Percentiles rank a stretch among this genome's conserved stretches.
Evolutionary conservation across 2,329 filamentous ascomycete genomes (phyloP).

Genomic region (Trichoderma endophyticum): DNA sequence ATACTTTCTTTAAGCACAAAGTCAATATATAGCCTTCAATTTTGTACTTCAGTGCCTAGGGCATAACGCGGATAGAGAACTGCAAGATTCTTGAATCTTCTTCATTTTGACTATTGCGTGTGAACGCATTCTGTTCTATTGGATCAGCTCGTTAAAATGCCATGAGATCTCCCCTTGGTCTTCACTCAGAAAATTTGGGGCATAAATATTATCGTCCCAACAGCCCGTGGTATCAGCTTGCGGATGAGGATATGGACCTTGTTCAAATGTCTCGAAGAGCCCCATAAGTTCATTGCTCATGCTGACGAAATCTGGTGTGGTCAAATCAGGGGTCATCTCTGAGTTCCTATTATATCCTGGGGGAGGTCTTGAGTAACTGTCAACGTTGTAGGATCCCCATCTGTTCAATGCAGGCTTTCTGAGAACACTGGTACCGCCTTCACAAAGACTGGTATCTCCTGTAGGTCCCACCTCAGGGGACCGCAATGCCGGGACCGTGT

Average conservation of each 20-base stretch:
- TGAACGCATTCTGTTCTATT: background rate
- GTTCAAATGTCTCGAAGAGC: slow-evolving; percentile 30
- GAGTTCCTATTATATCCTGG: background rate
- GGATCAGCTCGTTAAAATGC: background rate
- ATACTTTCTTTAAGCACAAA: background rate
- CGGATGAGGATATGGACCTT: background rate
- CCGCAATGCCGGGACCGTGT: background rate
- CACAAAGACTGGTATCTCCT: background rate
- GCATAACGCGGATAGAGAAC: background rate
- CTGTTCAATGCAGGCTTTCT: background rate
- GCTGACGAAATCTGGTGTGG: slow-evolving; percentile 32
- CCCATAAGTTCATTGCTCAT: slow-evolving; percentile 36
- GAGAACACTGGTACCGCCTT: background rate
- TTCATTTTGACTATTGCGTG: background rate
- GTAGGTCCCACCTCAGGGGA: background rate
- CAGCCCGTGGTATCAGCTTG: background rate
- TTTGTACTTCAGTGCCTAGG: background rate
- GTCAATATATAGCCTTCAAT: background rate
- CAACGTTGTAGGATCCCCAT: background rate
- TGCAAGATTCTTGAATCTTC: background rate
- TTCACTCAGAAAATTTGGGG: background rate
- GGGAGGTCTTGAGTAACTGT: background rate
- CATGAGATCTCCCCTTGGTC: background rate
- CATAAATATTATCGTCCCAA: background rate
- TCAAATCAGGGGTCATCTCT: background rate